A percentile compares a stretch with the other conserved stretches of the same genome.
These are phyloP conservation scores for Coemansia sp. DNA, from an alignment of 192 early-diverging fungal species.

Conservation along the genomic window DNA sequence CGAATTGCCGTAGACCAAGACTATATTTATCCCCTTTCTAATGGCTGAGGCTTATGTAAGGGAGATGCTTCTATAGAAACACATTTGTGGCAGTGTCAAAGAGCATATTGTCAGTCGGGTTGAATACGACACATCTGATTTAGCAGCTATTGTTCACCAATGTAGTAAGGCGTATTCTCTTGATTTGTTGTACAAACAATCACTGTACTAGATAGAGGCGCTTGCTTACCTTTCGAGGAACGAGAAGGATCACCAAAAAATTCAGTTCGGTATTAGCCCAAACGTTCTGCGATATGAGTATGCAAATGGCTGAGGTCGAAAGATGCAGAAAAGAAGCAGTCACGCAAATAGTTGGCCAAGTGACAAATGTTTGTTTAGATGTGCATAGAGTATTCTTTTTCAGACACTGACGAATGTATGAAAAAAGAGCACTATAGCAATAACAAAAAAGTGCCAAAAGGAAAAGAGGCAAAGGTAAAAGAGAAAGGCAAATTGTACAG, in stretches of 20 bases:
- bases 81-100: neutral
- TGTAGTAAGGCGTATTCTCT: too few species aligned
- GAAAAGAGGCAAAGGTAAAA: neutral
- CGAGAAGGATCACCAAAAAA: neutral
- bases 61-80: neutral
- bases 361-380: neutral
- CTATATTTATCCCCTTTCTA: neutral
- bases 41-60: neutral
- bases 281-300: neutral
- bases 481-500: neutral
- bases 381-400: neutral
- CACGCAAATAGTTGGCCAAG: neutral
- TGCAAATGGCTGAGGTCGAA: neutral
- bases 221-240: neutral
- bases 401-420: neutral
- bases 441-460: neutral
- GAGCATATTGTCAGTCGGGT: neutral
- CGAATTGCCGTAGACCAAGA: neutral
- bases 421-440: neutral
- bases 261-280: neutral
- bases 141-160: constrained; percentile 2
- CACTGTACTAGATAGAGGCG: neutral
- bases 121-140: neutral
- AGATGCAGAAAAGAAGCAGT: neutral
- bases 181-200: neutral